Evolutionary conservation across 2,329 filamentous ascomycete genomes (phyloP), one percentile per base, ranked within the genome.

Genomic region (Sclerotinia spermophila): DNA sequence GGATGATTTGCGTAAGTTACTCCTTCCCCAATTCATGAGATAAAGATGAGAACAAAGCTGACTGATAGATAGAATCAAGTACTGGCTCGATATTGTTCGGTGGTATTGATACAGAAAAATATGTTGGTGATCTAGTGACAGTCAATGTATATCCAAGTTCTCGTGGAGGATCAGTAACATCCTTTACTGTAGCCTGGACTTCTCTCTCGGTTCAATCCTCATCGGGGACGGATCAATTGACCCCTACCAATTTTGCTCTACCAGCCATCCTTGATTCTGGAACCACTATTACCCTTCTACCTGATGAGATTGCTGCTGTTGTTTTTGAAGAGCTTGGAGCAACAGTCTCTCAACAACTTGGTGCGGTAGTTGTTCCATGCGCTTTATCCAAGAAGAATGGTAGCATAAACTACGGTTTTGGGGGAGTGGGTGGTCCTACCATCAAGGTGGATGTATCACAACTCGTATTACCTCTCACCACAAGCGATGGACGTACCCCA

Each of bases 241-340:
- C 78, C 7, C 66, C 76, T 5, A 33, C 70, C 15, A 74, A 76
- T 71, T 81, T 80, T 53, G 79, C 88, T 0, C 78, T 83, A 13
- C 79, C 83, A 40, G 83, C 86, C 42, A 84, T 89, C 65, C 83
- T 92, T 38, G 89, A 92, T 79, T 89, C 87, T 21, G 91, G 91
- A 70, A 90, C 87, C 72, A 90, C 87, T 56, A 81, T 92, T 69
- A 90, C 86, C 79, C 87, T 90, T 73, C 84, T 93, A 2, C 91
- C 91, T 3, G 81, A 86, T 71, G 77, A 82, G 44, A 79, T 91
- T 71, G 84, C 87, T 71, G 73, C 80, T 40, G 74, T 79, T 44
- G 80, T 89, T 45, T 82, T 81, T 76, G 71, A 79, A 67, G 77
- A 82, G 75, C 71, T 88, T 11, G 83, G 82, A 68, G 84, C 86